Percentiles rank a stretch among this genome's conserved stretches.
These are phyloP conservation scores for Penicillium sp. DNA, from an alignment of 2,329 filamentous ascomycete genomes.

Conservation along the genomic window DNA sequence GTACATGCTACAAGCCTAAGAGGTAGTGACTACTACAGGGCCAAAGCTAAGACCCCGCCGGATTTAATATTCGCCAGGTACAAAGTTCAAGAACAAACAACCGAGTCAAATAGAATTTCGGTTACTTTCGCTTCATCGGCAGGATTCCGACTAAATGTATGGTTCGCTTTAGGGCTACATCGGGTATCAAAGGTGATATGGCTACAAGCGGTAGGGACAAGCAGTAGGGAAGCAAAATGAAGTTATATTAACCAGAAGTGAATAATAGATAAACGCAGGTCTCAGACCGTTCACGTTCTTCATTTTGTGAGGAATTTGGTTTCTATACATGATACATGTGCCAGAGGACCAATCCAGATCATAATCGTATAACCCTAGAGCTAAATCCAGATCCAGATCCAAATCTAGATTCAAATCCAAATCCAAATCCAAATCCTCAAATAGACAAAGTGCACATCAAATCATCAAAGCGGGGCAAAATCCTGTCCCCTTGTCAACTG, in stretches of 20 bases:
- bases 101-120: neutral
- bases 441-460: neutral
- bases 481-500: neutral
- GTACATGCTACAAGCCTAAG: neutral
- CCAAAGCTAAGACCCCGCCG: neutral
- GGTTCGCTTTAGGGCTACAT: neutral
- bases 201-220: neutral
- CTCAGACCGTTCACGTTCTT: neutral
- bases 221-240: neutral
- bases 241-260: neutral
- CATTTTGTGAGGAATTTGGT: neutral
- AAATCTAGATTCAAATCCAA: neutral
- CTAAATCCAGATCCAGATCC: neutral
- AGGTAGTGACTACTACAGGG: neutral
- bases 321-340: slow-evolving; percentile 2
- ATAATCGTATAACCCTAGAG: neutral
- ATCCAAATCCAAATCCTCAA: neutral
- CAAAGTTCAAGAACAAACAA: neutral
- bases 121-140: neutral
- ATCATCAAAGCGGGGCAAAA: neutral
- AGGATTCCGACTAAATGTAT: neutral
- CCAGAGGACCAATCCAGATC: neutral
- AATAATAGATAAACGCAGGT: neutral
- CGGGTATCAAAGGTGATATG: neutral
- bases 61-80: slow-evolving; percentile 5